These are phyloP conservation scores for Hypoxylon crocopeplum DNA, from an alignment of 495 filamentous ascomycete species.

Conservation along the genomic window DNA sequence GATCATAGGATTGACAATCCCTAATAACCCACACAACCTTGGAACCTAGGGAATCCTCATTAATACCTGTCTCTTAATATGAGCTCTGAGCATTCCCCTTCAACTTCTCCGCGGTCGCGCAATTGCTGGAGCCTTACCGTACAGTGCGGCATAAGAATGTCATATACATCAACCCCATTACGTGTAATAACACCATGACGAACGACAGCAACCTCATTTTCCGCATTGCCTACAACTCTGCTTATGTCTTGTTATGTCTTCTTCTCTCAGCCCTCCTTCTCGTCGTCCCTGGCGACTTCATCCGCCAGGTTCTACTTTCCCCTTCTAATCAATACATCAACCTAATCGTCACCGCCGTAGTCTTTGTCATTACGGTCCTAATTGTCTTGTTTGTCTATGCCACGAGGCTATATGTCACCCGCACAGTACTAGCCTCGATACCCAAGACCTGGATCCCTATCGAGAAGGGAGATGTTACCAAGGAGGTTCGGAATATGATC, in stretches of 20 bases:
- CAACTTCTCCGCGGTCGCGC: constrained; percentile 20
- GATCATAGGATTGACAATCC: constrained; percentile 4
- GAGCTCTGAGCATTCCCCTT: constrained; percentile 18
- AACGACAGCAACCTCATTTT: constrained; percentile 56
- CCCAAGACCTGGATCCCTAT: constrained; percentile 84
- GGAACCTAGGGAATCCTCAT: constrained; percentile 2
- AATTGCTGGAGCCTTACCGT: constrained; percentile 24
- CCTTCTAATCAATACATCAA: constrained; percentile 67
- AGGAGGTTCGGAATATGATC: constrained; percentile 77
- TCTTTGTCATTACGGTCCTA: constrained; percentile 76
- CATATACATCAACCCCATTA: constrained; percentile 7
- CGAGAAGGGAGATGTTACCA: constrained; percentile 77
- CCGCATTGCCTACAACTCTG: constrained; percentile 80
- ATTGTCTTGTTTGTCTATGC: constrained; percentile 80
- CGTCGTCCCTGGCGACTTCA: constrained; percentile 81
- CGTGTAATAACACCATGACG: constrained; percentile 34
- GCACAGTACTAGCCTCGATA: constrained; percentile 77
- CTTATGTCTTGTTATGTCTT: constrained; percentile 79
- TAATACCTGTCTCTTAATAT: constrained; percentile 30
- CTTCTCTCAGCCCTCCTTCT: constrained; percentile 75
- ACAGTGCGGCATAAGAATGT: constrained; percentile 17
- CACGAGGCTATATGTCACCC: constrained; percentile 86
- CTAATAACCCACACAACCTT: neutral
- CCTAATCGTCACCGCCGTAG: constrained; percentile 81
- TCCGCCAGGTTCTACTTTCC: constrained; percentile 75